Conservation (phyloP, 768 basidiomycete species). For the Termitomyces sp. region DNA sequence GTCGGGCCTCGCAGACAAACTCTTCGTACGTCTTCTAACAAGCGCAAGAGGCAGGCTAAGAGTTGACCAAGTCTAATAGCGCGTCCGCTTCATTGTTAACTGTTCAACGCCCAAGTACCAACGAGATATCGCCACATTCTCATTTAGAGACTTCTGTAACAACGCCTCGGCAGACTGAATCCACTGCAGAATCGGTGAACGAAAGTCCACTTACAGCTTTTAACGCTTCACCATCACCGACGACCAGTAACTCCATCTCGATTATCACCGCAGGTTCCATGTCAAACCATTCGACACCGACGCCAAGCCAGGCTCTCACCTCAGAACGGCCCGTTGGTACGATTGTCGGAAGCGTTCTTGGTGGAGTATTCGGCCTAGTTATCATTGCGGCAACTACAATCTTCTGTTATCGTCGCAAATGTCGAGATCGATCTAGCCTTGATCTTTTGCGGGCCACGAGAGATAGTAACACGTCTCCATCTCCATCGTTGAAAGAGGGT, state of each 20-base stretch:
- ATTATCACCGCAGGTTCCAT: neutral
- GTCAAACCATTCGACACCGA: neutral
- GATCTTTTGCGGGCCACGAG: neutral
- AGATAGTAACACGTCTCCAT: neutral
- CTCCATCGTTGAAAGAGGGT: conserved; percentile 3
- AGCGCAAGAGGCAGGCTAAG: neutral
- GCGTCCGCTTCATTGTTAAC: neutral
- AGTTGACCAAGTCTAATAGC: neutral
- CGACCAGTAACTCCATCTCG: no score
- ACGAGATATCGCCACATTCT: neutral
- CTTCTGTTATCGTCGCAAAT: conserved; percentile 1
- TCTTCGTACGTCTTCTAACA: neutral
- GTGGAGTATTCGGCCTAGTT: neutral
- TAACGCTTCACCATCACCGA: neutral
- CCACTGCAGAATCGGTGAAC: neutral
- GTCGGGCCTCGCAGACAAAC: no score
- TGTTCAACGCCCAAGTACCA: neutral
- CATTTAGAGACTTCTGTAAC: neutral
- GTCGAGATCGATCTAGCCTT: neutral
- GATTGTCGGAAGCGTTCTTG: conserved; percentile 3
- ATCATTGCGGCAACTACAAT: neutral
- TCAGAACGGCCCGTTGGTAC: neutral
- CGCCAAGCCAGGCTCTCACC: neutral
- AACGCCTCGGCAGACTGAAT: neutral
- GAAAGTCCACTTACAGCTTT: neutral